Conservation (phyloP, 169 alveolate genomes). For the Plasmodium chabaudi region DNA sequence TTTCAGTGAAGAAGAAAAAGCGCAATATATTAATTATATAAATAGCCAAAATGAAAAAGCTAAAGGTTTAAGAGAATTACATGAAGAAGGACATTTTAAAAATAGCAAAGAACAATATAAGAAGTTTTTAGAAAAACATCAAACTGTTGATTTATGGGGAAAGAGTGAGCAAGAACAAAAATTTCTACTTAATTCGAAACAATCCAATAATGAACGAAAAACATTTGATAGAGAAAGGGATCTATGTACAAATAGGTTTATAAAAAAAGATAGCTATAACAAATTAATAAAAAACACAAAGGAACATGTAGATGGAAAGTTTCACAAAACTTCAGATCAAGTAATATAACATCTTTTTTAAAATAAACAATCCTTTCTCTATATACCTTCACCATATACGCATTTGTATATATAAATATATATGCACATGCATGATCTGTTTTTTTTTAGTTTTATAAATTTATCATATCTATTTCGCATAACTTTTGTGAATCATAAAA, state of each 20-base stretch:
- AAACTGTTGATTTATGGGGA: conserved; percentile 86
- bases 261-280: conserved; percentile 50
- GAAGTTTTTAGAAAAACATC: conserved; percentile 81
- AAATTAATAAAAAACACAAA: conserved; percentile 60
- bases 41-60: conserved; percentile 24
- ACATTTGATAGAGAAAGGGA: conserved; percentile 74
- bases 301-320: conserved; percentile 74
- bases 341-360: neutral
- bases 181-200: conserved; percentile 59
- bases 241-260: conserved; percentile 42
- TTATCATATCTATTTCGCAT: no score
- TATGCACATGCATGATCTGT: no score
- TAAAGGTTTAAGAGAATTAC: conserved; percentile 85
- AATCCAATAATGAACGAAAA: conserved; percentile 42
- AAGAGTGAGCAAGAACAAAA: conserved; percentile 84
- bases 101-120: conserved; percentile 81
- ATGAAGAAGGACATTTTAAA: conserved; percentile 86
- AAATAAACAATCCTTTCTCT: neutral
- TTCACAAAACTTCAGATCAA: conserved; percentile 39
- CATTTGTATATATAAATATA: neutral
- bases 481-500: no score
- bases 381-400: neutral
- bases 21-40: conserved; percentile 20
- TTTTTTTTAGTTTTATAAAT: no score
- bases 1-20: conserved; percentile 11